phyloP scores from a whole-genome alignment of 148 eudicot genomes.

The Rhododendron henanense region DNA sequence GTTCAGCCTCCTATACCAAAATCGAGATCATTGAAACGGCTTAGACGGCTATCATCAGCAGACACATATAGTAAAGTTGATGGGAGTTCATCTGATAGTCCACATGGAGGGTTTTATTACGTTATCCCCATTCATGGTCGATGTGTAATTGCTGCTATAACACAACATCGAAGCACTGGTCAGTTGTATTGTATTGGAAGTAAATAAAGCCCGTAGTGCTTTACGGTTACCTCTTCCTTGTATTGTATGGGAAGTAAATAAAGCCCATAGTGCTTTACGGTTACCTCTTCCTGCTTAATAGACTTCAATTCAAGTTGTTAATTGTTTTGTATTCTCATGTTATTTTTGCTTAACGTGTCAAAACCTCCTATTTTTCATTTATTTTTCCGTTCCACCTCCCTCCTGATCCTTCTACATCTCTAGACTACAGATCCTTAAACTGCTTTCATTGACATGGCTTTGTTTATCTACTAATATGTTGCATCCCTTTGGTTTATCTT shows the following conservation, averaged over 20 bases:
- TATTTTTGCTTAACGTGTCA: not conserved
- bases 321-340: not conserved
- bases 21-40: conserved; percentile 65
- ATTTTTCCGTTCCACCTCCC: not conserved
- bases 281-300: not conserved
- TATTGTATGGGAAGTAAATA: not conserved
- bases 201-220: not conserved
- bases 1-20: conserved; percentile 71
- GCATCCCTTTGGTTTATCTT: not conserved
- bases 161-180: no score
- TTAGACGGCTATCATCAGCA: conserved; percentile 58
- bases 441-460: not conserved
- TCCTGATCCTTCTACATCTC: not conserved
- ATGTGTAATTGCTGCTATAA: no score
- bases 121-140: no score
- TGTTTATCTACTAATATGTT: not conserved
- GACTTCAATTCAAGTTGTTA: not conserved
- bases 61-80: conserved; percentile 51
- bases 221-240: not conserved
- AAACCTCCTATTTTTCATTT: not conserved
- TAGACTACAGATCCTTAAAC: not conserved
- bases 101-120: no score
- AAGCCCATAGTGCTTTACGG: not conserved
- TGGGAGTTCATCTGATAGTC: conserved; percentile 63
- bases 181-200: not conserved